Evolutionary conservation across 2,329 filamentous ascomycete genomes (phyloP), one percentile per base, ranked within the genome.

Genomic region (Fusarium succisae): DNA sequence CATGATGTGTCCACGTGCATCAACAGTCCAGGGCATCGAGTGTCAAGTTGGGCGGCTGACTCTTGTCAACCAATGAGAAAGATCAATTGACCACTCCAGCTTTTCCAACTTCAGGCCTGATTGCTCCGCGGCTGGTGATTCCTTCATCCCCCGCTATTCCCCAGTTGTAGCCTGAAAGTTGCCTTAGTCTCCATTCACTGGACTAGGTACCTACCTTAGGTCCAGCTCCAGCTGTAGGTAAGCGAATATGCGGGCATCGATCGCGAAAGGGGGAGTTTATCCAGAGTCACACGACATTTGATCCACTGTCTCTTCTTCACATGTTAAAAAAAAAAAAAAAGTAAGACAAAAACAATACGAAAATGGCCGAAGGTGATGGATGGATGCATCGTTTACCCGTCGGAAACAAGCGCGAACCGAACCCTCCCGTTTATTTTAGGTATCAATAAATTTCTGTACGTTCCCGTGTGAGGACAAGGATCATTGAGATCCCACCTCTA

Each of bases 1-100:
- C 32, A 47, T 43, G 41, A 53, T 61, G 55, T n/a, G 61, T 67
- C 66, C 71, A 61, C 61, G 61, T 74, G 66, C 70, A 63, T 63
- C 43, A 20, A 53, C 60, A 68, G 57, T 43, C 63, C 63, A 66
- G 54, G 64, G 30, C 63, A 45, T 47, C 24, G 26, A 51, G 45
- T 30, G 30, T 60, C 38, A 58, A 69, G 24, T 59, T 64, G 69
- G 38, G 67, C 67, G 67, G 67, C 66, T 74, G 71, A 74, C 71
- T 69, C 58, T 44, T 41, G 17, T 17, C 14, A 20, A 15, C 71
- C 71, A 74, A 74, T 74, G 41, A 69, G 10, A 60, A 44, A 12
- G 37, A 32, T 51, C 71, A 74, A 74, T 74, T 74, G 71, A 54
- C 50, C 41, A 58, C 71, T 59, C 55, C 65, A 62, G 58, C 57